Evolutionary conservation across 139 green algal species (phyloP), one percentile per base, ranked within the genome.

Genomic region (Asterochloris erici): DNA sequence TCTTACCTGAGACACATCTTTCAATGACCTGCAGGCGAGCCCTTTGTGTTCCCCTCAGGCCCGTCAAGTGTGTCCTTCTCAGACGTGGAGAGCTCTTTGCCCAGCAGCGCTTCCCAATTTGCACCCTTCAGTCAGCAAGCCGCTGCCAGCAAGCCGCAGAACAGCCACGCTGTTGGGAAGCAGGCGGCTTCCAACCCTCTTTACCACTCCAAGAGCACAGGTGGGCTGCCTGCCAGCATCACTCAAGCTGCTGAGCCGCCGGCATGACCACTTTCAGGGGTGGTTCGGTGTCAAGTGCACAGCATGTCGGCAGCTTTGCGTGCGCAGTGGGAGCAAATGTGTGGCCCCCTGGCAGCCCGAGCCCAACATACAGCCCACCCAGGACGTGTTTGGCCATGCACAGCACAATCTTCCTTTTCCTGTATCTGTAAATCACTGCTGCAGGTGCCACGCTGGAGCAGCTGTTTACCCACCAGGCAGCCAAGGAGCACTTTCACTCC

Each of bases 101-200:
- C 76, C 60, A 80, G 76, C 60, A 62, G 68, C 68, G 76, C 76
- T 14, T 80, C 76, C 38, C 60, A 62, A 61, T 80, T 80, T 69
- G 76, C 60, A 12, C 60, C 47, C 24, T 27, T 54, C 11, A n/a
- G 54, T 14, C 29, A 27, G 60, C 76, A 29, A 24, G 21, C 21
- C 2, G 21, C 21, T 71, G 66, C 17, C 17, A 61, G 68, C n/a
- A n/a, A 63, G 24, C 17, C 29, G 23, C 60, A 80, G 60, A 24
- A 80, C 54, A 54, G 11, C 60, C 76, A 80, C 60, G 68, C 60
- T 54, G 54, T 29, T 68, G 68, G 68, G 76, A 60, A 12, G 76
- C 60, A 61, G 68, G 68, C 28, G 60, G 23, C 76, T n/a, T 14
- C 12, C 76, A 69, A 12, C 60, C n/a, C 47, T 80, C 76, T 13